These are phyloP conservation scores for Wickerhamiella alocasiicola DNA, from an alignment of 805 yeast genomes.

Conservation along the genomic window DNA sequence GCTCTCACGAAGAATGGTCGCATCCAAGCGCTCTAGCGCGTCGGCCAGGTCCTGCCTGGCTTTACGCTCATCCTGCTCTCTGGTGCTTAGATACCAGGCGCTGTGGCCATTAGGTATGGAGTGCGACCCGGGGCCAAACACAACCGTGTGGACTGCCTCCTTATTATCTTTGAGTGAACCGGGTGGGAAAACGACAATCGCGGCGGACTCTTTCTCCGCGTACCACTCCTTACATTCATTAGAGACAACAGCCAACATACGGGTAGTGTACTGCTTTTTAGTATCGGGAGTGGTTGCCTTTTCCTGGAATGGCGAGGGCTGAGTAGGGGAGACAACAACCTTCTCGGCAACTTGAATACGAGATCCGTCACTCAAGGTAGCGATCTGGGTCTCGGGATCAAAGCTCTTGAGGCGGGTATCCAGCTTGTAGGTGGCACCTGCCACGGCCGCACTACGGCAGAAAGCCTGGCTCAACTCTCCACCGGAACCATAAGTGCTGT, in stretches of 20 bases:
- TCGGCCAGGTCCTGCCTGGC: constrained; percentile 63
- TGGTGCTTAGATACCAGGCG: constrained; percentile 79
- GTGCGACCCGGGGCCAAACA: constrained; percentile 79
- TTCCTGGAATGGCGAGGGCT: constrained; percentile 18
- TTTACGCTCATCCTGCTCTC: constrained; percentile 47
- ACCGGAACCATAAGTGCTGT: constrained; percentile 88
- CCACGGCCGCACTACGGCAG: constrained; percentile 96
- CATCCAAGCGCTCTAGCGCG: constrained; percentile 71
- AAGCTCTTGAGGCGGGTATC: constrained; percentile 52
- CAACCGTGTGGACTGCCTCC: constrained; percentile 71
- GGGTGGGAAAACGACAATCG: constrained; percentile 89
- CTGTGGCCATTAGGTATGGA: constrained; percentile 79
- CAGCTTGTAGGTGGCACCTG: constrained; percentile 85
- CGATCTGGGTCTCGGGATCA: constrained; percentile 56
- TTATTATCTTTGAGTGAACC: constrained; percentile 53
- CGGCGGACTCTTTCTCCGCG: constrained; percentile 67
- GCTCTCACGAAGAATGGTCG: constrained; percentile 68
- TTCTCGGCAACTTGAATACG: constrained; percentile 65
- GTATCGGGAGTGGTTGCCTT: constrained; percentile 9
- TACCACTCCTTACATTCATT: constrained; percentile 90
- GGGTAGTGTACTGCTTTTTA: constrained; percentile 40
- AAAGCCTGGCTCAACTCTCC: constrained; percentile 95
- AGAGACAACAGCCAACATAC: constrained; percentile 71
- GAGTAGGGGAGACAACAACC: constrained; percentile 53
- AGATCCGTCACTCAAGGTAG: constrained; percentile 52